These are phyloP conservation scores for Apophysomyces ossiformis DNA, from an alignment of 371 early-diverging fungal species.

Conservation along the genomic window DNA sequence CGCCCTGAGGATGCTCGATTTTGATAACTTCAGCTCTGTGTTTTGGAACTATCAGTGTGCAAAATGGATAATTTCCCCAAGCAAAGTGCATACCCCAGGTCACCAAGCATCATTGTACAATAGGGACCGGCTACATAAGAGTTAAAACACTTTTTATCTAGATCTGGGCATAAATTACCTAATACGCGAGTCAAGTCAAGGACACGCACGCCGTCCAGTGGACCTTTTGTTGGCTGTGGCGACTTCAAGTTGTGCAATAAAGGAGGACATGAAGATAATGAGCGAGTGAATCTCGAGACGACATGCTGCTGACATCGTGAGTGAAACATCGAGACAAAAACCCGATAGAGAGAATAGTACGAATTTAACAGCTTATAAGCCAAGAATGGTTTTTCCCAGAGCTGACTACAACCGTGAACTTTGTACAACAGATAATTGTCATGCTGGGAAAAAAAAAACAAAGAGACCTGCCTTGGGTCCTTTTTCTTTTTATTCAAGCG, in stretches of 20 bases:
- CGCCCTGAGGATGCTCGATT: slow-evolving; percentile 83
- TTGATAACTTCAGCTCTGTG: slow-evolving; percentile 90
- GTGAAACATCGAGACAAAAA: not conserved
- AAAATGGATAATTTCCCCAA: no score
- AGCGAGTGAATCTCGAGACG: not conserved
- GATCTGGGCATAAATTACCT: slow-evolving; percentile 46
- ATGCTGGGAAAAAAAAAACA: slow-evolving; percentile 9
- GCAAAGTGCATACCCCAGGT: slow-evolving; percentile 66
- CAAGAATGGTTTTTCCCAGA: not conserved
- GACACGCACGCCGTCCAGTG: slow-evolving; percentile 77
- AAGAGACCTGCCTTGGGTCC: not conserved
- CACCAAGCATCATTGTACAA: slow-evolving; percentile 89
- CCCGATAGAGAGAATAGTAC: no score
- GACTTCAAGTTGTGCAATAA: not conserved
- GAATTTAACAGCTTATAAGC: no score
- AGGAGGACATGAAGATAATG: slow-evolving; percentile 3
- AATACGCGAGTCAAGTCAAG: slow-evolving; percentile 86
- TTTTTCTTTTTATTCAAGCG: slow-evolving; percentile 9
- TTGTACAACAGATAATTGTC: slow-evolving; percentile 1
- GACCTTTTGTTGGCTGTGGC: slow-evolving; percentile 28
- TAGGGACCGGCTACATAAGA: slow-evolving; percentile 69
- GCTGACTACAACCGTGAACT: not conserved
- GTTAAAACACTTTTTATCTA: not conserved
- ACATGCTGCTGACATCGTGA: not conserved
- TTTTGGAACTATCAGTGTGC: not conserved